Conservation (phyloP, 768 basidiomycete species). For the Suillus brevipes region DNA sequence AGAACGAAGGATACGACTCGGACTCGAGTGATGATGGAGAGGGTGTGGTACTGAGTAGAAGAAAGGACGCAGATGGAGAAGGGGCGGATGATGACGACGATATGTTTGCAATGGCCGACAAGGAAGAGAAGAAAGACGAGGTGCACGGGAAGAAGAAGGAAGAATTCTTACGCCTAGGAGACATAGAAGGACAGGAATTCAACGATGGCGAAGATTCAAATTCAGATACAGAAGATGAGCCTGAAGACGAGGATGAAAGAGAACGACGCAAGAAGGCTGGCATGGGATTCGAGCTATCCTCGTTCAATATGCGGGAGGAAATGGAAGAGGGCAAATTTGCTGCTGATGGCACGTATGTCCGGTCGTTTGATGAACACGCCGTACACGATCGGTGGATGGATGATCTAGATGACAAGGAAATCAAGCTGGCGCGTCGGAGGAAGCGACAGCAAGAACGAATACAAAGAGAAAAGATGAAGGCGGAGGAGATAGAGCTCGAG, state of each 20-base stretch:
- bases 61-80: conserved; percentile 50
- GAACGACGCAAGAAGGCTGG: conserved; percentile 72
- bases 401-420: conserved; percentile 80
- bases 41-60: conserved; percentile 84
- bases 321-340: conserved; percentile 98
- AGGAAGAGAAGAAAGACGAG: conserved; percentile 51
- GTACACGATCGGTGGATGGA: conserved; percentile 97
- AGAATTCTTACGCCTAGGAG: conserved; percentile 81
- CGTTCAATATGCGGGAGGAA: conserved; percentile 99
- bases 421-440: conserved; percentile 74
- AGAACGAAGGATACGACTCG: conserved; percentile 87
- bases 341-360: conserved; percentile 86
- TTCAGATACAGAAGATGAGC: conserved; percentile 45
- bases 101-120: conserved; percentile 74
- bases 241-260: conserved; percentile 75
- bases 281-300: conserved; percentile 93
- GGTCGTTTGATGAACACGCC: conserved; percentile 85
- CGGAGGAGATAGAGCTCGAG: conserved; percentile 73
- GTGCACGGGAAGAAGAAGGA: conserved; percentile 55
- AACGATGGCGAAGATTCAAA: conserved; percentile 33
- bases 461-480: conserved; percentile 66
- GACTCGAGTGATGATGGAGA: conserved; percentile 95
- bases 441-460: conserved; percentile 75
- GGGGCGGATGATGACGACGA: conserved; percentile 67
- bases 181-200: conserved; percentile 98